These are phyloP conservation scores for Flaveria trinervia DNA, from an alignment of 129 eudicot genomes.

Conservation along the genomic window DNA sequence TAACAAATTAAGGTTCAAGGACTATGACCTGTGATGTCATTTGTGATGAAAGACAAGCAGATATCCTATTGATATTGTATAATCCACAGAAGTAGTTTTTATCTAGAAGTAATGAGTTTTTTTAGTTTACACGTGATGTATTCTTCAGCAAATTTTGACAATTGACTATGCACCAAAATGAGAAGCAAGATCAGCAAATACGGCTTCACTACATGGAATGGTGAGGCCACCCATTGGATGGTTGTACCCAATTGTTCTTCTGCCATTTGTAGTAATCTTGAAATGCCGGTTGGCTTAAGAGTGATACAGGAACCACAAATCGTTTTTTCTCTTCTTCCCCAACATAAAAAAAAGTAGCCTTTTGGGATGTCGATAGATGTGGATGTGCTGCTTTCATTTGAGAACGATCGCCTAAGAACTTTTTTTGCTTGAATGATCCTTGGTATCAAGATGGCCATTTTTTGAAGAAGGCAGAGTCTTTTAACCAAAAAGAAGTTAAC, in stretches of 20 bases:
- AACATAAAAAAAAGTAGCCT: neutral
- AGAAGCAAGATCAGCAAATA: conserved; percentile 1
- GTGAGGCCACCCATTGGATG: conserved; percentile 14
- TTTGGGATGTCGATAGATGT: neutral
- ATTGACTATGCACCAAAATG: neutral
- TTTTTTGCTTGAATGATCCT: neutral
- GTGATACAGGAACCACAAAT: neutral
- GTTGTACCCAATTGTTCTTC: neutral
- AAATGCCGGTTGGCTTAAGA: neutral
- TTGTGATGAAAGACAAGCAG: too few species aligned
- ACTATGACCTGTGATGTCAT: too few species aligned
- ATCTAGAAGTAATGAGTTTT: too few species aligned
- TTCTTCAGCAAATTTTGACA: too few species aligned
- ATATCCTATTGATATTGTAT: too few species aligned
- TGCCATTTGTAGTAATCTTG: neutral
- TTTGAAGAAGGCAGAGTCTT: neutral
- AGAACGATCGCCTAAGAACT: neutral
- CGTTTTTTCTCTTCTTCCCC: conserved; percentile 6
- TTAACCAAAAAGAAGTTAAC: too few species aligned
- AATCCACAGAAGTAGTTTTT: too few species aligned
- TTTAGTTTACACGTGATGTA: too few species aligned
- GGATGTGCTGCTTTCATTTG: neutral
- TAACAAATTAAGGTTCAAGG: neutral
- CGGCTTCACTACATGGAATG: neutral
- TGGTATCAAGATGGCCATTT: neutral